Evolutionary conservation across 2,329 filamentous ascomycete genomes (phyloP).

Genomic region (Biscogniauxia mediterranea): DNA sequence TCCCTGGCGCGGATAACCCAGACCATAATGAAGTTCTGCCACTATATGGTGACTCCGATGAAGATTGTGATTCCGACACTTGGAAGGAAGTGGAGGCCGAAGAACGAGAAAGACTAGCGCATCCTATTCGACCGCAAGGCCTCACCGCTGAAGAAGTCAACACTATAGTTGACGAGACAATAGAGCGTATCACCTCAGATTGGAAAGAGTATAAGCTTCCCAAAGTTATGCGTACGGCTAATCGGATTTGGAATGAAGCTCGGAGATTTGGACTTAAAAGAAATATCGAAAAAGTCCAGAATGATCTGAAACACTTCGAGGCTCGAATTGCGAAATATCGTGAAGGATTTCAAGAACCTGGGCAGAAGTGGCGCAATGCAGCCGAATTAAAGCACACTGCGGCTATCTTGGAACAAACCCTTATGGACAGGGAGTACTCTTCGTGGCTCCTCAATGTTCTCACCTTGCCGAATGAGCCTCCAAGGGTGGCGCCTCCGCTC

Average conservation of each 20-base stretch:
- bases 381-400: constrained; percentile 55
- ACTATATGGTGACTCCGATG: constrained; percentile 53
- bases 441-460: constrained; percentile 51
- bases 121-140: constrained; percentile 2
- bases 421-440: constrained; percentile 59
- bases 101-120: constrained; percentile 29
- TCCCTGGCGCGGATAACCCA: constrained; percentile 27
- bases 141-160: constrained; percentile 49
- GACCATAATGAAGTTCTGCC: constrained; percentile 45
- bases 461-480: constrained; percentile 39
- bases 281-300: constrained; percentile 45
- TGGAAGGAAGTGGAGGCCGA: constrained; percentile 62
- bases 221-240: constrained; percentile 54
- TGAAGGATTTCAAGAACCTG: constrained; percentile 45
- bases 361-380: constrained; percentile 51
- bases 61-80: constrained; percentile 57
- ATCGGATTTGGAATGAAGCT: constrained; percentile 59
- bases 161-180: constrained; percentile 51
- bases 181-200: constrained; percentile 46
- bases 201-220: constrained; percentile 63
- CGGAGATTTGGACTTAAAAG: constrained; percentile 40
- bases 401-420: constrained; percentile 58
- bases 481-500: constrained; percentile 32
- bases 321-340: constrained; percentile 55
- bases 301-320: constrained; percentile 42